Base-by-base conservation (phyloP, 2,329 filamentous ascomycete species). In the Hirsutella thompsonii region DNA sequence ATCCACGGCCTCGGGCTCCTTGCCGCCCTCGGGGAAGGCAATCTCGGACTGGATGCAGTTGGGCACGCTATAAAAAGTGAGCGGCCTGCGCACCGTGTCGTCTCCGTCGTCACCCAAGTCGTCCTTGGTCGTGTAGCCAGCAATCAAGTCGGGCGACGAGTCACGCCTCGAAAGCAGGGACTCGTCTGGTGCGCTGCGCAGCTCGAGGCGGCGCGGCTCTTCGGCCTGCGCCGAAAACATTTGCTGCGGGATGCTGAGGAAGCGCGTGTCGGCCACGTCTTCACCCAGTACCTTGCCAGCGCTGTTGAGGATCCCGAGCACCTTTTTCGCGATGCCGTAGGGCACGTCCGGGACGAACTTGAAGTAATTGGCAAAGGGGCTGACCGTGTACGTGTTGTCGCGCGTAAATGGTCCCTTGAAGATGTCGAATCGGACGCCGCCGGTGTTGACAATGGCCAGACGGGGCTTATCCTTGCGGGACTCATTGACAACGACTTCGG, bases 371-470 rank as follows among this genome's bases (percentile, higher is more conserved):
- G 76, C 78, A 57, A 98, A 98, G 0, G 92, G 92, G 8, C 84
- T 93, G 21, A 96, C 72, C 32, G 90, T 81, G 55, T 79, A 96
- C 0, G 83, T 86, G 4, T 81, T 82, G 57, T 98, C 92, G 32
- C 79, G 77, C 0, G 92, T 96, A 55, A 96, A 96, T 0, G 81
- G 69, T 0, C 92, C 92, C 58, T 90, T 79, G 69, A 95, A 94
- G 46, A 98, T 84, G 58, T 98, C 92, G 59, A 96, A 98, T 36
- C 92, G 83, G 49, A 98, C 79, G 3, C 84, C 85, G 20, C 92
- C 92, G 0, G 86, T 94, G 61, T 98, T 98, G 42, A 84, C 70
- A 39, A 96, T 76, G 23, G 81, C 79, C 10, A 96, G 63, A 6
- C 76, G 73, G 9, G 87, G 72, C 33, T 73, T 69, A 42, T 79